Percentiles rank a stretch among this genome's conserved stretches.
Conservation (phyloP, 345 rosid species). For the Euphorbia peplus region DNA sequence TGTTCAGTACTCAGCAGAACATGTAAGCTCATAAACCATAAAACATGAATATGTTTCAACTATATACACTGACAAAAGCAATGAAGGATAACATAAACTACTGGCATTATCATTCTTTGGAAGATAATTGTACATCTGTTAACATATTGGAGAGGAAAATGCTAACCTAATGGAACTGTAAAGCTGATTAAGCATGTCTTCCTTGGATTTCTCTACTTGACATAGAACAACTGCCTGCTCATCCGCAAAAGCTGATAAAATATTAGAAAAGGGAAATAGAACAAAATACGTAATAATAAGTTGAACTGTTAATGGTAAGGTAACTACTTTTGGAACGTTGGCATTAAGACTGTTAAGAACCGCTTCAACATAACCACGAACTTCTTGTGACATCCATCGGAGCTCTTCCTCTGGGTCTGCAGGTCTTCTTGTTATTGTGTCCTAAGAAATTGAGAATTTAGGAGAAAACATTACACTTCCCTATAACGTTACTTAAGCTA, state of each 20-base stretch:
- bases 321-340: conserved; percentile 86
- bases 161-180: conserved; percentile 84
- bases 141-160: neutral
- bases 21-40: neutral
- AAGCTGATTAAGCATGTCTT: conserved; percentile 95
- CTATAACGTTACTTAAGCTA: neutral
- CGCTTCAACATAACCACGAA: conserved; percentile 98
- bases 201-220: conserved; percentile 98
- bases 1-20: neutral
- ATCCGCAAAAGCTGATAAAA: conserved; percentile 18
- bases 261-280: conserved; percentile 3
- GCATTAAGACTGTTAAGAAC: conserved; percentile 99
- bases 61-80: neutral
- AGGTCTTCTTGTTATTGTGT: conserved; percentile 86
- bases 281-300: neutral
- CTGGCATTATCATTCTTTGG: neutral
- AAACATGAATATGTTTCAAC: neutral
- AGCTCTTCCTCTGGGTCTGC: conserved; percentile 99
- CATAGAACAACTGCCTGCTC: conserved; percentile 97
- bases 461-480: neutral
- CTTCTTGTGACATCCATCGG: conserved; percentile 99
- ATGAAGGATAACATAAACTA: neutral
- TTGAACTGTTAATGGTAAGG: conserved; percentile 1
- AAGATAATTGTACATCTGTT: neutral
- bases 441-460: conserved; percentile 37